Conservation (phyloP, 768 basidiomycete genomes). For the Tricholoma furcatifolium region DNA sequence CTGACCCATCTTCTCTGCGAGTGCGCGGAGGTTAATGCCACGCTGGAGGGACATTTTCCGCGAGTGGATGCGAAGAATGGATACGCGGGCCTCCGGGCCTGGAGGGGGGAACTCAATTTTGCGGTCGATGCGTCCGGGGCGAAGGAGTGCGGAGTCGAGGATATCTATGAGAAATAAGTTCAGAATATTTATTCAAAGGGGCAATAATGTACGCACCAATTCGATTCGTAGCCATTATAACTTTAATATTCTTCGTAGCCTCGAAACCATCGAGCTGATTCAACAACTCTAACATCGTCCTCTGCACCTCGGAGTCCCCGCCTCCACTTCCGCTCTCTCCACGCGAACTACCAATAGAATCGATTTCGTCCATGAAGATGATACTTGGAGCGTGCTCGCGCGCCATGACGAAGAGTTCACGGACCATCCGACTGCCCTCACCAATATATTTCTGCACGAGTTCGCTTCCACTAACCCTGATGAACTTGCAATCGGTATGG, state of each 20-base stretch:
- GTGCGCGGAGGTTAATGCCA: slow-evolving; percentile 92
- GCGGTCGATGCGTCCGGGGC: slow-evolving; percentile 91
- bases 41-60: slow-evolving; percentile 99
- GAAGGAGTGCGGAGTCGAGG: slow-evolving; percentile 87
- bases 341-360: slow-evolving; percentile 92
- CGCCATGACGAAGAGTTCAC: slow-evolving; percentile 98
- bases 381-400: slow-evolving; percentile 96
- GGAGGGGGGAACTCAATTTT: slow-evolving; percentile 99
- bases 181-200: background rate
- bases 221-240: slow-evolving; percentile 94
- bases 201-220: slow-evolving; percentile 53
- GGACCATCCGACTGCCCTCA: slow-evolving; percentile 94
- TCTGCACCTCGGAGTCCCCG: slow-evolving; percentile 86
- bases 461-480: slow-evolving; percentile 91
- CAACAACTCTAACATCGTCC: slow-evolving; percentile 87
- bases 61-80: slow-evolving; percentile 96
- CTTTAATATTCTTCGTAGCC: slow-evolving; percentile 98
- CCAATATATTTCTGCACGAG: slow-evolving; percentile 98
- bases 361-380: slow-evolving; percentile 99
- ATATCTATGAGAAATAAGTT: slow-evolving; percentile 59
- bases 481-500: slow-evolving; percentile 97
- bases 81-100: slow-evolving; percentile 93
- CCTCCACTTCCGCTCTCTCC: slow-evolving; percentile 90
- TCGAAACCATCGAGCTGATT: slow-evolving; percentile 92
- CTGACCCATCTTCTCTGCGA: slow-evolving; percentile 99